Percentiles rank a stretch among this genome's conserved stretches.
phyloP scores from a whole-genome alignment of 2,329 filamentous ascomycete genomes.

The Botryotinia globosa region DNA sequence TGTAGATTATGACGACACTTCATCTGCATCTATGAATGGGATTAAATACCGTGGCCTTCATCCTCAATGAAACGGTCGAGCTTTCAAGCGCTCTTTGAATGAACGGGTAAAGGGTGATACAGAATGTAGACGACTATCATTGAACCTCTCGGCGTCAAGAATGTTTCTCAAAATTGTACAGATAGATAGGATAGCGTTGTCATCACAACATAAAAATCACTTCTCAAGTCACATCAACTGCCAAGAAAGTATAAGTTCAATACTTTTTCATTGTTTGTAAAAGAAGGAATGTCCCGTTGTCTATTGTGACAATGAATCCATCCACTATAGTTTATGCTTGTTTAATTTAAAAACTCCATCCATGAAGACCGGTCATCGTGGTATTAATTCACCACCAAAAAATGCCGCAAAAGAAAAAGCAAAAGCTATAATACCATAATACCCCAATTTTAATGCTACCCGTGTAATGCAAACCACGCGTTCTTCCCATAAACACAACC shows the following conservation, averaged over 20 bases:
- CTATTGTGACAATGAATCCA: conserved; percentile 5
- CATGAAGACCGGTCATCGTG: conserved; percentile 4
- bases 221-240: neutral
- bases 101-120: neutral
- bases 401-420: conserved; percentile 5
- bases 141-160: neutral
- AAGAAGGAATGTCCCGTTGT: neutral
- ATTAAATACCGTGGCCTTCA: neutral
- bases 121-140: neutral
- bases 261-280: neutral
- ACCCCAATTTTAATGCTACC: conserved; percentile 4
- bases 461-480: neutral
- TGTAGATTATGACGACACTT: conserved; percentile 1
- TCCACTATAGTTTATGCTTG: neutral
- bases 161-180: neutral
- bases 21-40: neutral
- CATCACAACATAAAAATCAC: neutral
- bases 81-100: neutral
- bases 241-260: neutral
- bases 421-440: neutral
- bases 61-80: neutral
- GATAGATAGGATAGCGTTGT: neutral
- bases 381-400: conserved; percentile 5
- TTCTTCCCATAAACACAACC: conserved; percentile 4
- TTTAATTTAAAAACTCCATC: conserved; percentile 18